These are phyloP conservation scores for Trypanosoma mega DNA, from an alignment of 208 protist species.

Conservation along the genomic window DNA sequence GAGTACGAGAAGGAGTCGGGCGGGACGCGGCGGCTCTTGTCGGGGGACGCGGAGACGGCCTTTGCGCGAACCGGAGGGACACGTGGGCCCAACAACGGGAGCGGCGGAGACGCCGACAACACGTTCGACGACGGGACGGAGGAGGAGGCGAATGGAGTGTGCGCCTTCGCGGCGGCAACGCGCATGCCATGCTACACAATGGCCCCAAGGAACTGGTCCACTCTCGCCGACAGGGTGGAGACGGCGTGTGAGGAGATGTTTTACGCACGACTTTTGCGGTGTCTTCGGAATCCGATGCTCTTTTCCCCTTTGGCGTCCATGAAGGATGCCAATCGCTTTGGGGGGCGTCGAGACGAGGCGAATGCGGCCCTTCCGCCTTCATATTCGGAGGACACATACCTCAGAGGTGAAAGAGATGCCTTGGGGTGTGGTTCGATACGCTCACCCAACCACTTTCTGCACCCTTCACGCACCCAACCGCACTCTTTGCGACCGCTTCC, in stretches of 20 bases:
- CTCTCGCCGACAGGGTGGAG: slow-evolving; percentile 21
- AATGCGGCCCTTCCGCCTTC: too few relatives aligned
- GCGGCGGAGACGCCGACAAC: too few relatives aligned
- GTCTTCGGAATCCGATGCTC: slow-evolving; percentile 31
- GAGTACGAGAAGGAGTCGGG: slow-evolving; percentile 2
- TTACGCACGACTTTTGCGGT: slow-evolving; percentile 22
- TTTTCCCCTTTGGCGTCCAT: slow-evolving; percentile 24
- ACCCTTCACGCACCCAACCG: slow-evolving; percentile 16
- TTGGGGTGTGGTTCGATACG: not conserved
- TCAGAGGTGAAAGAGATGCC: slow-evolving; percentile 1
- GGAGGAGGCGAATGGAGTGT: too few relatives aligned
- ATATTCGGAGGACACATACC: slow-evolving; percentile 1
- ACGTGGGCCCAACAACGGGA: not conserved
- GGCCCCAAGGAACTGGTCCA: slow-evolving; percentile 12
- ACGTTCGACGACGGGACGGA: too few relatives aligned
- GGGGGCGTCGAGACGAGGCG: too few relatives aligned
- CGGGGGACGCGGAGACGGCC: not conserved
- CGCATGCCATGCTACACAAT: too few relatives aligned
- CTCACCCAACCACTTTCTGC: slow-evolving; percentile 30
- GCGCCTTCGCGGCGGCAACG: too few relatives aligned
- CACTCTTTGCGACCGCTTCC: slow-evolving; percentile 46
- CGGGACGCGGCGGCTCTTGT: not conserved
- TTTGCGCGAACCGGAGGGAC: not conserved
- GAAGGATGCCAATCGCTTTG: not conserved
- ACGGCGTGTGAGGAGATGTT: slow-evolving; percentile 15